A percentile compares a stretch with the other conserved stretches of the same genome.
phyloP scores from a whole-genome alignment of 306 rosid genomes.

The Acacia acuminata region DNA sequence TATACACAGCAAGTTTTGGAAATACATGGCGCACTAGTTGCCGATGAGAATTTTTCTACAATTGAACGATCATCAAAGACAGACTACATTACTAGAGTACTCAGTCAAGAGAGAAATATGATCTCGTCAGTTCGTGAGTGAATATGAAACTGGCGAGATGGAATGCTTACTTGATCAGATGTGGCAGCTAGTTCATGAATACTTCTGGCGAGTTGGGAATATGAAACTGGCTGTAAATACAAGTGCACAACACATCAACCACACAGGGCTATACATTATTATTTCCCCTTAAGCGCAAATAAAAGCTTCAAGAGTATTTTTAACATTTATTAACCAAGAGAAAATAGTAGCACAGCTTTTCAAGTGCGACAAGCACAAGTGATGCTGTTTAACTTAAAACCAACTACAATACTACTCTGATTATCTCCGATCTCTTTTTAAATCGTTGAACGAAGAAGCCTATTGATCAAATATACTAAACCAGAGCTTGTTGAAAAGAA shows the following conservation, averaged over 20 bases:
- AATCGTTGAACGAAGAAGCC: conserved; percentile 1
- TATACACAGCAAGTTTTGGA: conserved; percentile 97
- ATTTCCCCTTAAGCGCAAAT: not conserved
- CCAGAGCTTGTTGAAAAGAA: not conserved
- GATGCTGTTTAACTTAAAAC: conserved; percentile 21
- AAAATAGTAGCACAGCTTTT: not conserved
- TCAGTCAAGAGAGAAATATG: conserved; percentile 23
- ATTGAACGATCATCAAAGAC: conserved; percentile 18
- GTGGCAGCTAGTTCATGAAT: conserved; percentile 95
- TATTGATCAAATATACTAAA: not conserved
- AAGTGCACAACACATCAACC: conserved; percentile 24
- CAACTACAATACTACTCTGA: conserved; percentile 21
- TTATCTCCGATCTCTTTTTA: conserved; percentile 26
- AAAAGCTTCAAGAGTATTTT: not conserved
- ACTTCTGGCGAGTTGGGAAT: conserved; percentile 93
- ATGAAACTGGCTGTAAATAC: conserved; percentile 86
- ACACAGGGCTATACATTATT: conserved; percentile 16
- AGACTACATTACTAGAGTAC: conserved; percentile 17
- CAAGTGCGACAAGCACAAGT: not conserved
- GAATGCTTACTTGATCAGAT: conserved; percentile 74
- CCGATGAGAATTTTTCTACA: conserved; percentile 86
- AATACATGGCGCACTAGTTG: conserved; percentile 90
- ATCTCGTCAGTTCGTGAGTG: not conserved
- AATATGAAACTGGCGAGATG: no score
- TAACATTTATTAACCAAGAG: not conserved